Percentiles rank a stretch among this genome's conserved stretches.
Evolutionary conservation across 371 early-diverging fungal species (phyloP).

Genomic region (Mucor sp.): DNA sequence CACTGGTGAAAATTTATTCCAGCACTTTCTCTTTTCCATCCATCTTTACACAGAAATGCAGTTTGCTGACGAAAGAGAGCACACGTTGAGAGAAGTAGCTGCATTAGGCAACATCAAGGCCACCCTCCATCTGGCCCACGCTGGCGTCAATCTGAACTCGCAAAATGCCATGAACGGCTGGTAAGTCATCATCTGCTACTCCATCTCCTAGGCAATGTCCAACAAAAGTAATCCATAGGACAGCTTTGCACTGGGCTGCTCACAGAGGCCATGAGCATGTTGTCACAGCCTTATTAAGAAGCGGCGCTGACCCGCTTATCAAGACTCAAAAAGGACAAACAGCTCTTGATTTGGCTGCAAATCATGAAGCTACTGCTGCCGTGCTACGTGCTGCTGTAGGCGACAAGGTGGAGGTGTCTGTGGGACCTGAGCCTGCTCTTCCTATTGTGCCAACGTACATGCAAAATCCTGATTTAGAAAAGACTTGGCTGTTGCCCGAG

Average conservation of each 20-base stretch:
- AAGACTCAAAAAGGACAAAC: conserved; percentile 61
- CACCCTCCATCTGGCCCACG: conserved; percentile 56
- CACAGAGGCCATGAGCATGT: conserved; percentile 62
- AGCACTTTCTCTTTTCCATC: background rate
- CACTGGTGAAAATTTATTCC: background rate
- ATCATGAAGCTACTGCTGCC: conserved; percentile 37
- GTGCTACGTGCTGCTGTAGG: conserved; percentile 36
- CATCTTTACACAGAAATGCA: conserved; percentile 3
- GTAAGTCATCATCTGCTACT: conserved; percentile 40
- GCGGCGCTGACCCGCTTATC: conserved; percentile 59
- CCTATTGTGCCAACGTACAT: conserved; percentile 71
- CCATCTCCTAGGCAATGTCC: background rate
- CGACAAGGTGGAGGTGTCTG: conserved; percentile 3
- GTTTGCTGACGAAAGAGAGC: conserved; percentile 55
- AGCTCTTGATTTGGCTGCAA: conserved; percentile 60
- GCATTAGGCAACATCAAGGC: conserved; percentile 78
- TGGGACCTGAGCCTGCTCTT: conserved; percentile 39
- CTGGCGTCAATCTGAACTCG: conserved; percentile 66
- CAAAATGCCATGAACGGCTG: conserved; percentile 71
- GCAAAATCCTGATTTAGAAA: conserved; percentile 68
- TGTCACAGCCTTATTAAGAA: conserved; percentile 50
- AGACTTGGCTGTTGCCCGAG: conserved; percentile 75
- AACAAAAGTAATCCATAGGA: conserved; percentile 41
- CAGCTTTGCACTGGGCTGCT: conserved; percentile 75
- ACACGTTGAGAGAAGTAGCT: conserved; percentile 69